These are phyloP conservation scores for Catharanthus roseus DNA, from an alignment of 257 asterid genomes.

Conservation along the genomic window DNA sequence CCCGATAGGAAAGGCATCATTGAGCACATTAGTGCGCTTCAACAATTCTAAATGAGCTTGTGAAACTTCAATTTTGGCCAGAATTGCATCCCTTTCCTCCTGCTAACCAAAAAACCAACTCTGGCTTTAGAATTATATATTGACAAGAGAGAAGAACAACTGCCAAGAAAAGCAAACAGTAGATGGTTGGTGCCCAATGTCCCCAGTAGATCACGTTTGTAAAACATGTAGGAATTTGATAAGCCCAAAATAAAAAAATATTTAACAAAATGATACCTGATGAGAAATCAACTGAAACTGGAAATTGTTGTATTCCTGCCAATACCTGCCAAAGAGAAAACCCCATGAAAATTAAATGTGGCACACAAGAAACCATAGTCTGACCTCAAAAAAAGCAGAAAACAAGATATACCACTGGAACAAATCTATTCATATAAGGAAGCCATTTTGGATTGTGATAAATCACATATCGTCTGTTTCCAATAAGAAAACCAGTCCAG, in stretches of 20 bases:
- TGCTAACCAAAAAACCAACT: conserved; percentile 24
- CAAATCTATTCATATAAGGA: neutral
- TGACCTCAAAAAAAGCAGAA: neutral
- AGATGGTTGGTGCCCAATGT: neutral
- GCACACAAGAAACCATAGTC: neutral
- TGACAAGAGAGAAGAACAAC: conserved; percentile 1
- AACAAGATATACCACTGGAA: neutral
- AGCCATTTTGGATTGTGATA: neutral
- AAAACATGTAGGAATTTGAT: neutral
- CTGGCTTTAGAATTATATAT: neutral
- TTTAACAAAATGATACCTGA: conserved; percentile 49
- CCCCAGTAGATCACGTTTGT: neutral
- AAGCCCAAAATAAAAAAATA: neutral
- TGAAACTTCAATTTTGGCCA: conserved; percentile 93
- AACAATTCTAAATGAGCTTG: conserved; percentile 91
- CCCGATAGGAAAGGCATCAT: conserved; percentile 93
- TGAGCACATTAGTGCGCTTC: conserved; percentile 81
- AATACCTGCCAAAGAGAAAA: conserved; percentile 51
- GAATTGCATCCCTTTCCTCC: conserved; percentile 93
- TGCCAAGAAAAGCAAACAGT: conserved; percentile 1
- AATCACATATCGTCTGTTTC: neutral
- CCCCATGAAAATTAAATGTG: neutral
- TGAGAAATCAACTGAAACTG: conserved; percentile 85
- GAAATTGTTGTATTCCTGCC: conserved; percentile 90
- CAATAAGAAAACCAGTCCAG: conserved; percentile 2